phyloP scores from a whole-genome alignment of 306 rosid genomes.

The Pyrus pyrifolia region DNA sequence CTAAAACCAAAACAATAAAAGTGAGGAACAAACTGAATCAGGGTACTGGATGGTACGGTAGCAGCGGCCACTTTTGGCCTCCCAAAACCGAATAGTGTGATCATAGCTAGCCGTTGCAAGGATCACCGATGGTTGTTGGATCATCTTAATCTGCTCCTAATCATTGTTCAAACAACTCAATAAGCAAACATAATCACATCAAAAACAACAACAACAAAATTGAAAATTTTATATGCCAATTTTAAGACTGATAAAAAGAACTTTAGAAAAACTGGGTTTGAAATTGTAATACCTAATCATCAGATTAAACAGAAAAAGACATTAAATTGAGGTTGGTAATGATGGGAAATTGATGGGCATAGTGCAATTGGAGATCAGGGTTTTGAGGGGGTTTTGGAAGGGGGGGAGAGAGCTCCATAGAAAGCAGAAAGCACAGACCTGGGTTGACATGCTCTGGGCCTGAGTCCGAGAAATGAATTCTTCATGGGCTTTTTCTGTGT shows the following conservation, averaged over 20 bases:
- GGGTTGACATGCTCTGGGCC: neutral
- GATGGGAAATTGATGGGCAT: neutral
- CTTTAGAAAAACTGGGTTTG: neutral
- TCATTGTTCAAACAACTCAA: neutral
- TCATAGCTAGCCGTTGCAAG: slow-evolving; percentile 98
- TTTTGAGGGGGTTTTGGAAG: slow-evolving; percentile 10
- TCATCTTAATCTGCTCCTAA: slow-evolving; percentile 39
- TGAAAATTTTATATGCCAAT: neutral
- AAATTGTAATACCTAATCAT: neutral
- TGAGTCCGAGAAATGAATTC: neutral
- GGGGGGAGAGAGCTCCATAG: neutral
- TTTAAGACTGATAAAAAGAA: neutral
- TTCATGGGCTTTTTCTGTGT: neutral
- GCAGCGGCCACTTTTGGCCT: slow-evolving; percentile 98
- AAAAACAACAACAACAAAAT: neutral
- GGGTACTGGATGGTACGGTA: slow-evolving; percentile 91
- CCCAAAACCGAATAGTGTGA: slow-evolving; percentile 97
- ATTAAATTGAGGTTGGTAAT: neutral
- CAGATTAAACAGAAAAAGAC: neutral
- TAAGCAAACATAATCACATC: neutral
- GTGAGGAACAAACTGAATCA: slow-evolving; percentile 60
- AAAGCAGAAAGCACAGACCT: slow-evolving; percentile 2
- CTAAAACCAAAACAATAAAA: neutral
- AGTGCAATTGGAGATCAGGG: slow-evolving; percentile 11
- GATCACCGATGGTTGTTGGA: slow-evolving; percentile 85